phyloP scores from a whole-genome alignment of 192 early-diverging fungal species.

The Podila horticola region DNA sequence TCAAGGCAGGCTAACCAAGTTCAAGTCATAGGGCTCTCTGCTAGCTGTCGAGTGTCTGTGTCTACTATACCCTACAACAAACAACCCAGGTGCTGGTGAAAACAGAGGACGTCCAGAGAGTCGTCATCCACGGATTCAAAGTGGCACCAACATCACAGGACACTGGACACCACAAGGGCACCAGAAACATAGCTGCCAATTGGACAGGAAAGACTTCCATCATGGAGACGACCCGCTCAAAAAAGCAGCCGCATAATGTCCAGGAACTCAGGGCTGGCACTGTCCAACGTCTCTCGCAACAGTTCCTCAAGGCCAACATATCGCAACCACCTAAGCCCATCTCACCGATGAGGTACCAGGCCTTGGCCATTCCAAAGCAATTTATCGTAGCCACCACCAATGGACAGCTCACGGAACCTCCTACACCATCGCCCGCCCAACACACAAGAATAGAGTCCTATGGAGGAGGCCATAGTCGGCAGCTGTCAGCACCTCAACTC shows the following conservation, averaged over 20 bases:
- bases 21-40: no score
- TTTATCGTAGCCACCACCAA: constrained; percentile 10
- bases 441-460: not conserved
- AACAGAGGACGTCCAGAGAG: no score
- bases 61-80: no score
- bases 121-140: no score
- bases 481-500: constrained; percentile 34
- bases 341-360: constrained; percentile 23
- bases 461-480: constrained; percentile 18
- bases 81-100: no score
- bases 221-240: constrained; percentile 14
- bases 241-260: constrained; percentile 26
- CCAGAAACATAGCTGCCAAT: not conserved
- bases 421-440: not conserved
- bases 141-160: no score
- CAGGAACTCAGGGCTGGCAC: constrained; percentile 39
- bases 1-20: no score
- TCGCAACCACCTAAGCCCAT: constrained; percentile 1
- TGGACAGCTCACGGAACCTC: not conserved
- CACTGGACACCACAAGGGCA: not conserved
- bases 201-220: not conserved
- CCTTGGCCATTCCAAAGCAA: constrained; percentile 21
- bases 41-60: no score
- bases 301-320: constrained; percentile 24
- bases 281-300: constrained; percentile 42